Conservation (phyloP, 441 rosid species). For the Jatropha podagrica region DNA sequence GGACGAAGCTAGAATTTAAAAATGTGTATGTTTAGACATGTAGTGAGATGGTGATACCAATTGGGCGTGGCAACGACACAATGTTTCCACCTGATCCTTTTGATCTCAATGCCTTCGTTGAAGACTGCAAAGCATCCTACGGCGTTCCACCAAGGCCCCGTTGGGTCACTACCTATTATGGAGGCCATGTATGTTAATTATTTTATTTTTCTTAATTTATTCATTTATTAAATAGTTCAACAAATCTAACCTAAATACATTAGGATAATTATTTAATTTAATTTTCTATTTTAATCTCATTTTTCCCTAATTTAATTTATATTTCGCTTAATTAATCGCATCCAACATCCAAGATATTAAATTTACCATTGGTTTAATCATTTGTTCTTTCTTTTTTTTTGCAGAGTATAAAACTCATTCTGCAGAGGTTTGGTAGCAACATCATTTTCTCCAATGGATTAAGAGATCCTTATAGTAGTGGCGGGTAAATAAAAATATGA, state of each 20-base stretch:
- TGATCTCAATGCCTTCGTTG: slow-evolving; percentile 32
- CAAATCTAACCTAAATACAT: neutral
- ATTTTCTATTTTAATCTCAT: no score
- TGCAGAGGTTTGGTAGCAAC: slow-evolving; percentile 72
- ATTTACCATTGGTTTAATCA: neutral
- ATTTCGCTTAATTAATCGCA: no score
- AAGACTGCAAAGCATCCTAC: slow-evolving; percentile 35
- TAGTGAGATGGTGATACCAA: slow-evolving; percentile 69
- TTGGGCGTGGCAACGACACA: slow-evolving; percentile 50
- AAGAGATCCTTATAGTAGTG: slow-evolving; percentile 75
- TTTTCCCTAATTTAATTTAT: no score
- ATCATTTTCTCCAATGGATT: slow-evolving; percentile 83
- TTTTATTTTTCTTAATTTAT: neutral
- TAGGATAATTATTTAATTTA: no score
- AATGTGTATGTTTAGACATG: slow-evolving; percentile 42
- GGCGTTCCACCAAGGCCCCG: slow-evolving; percentile 70
- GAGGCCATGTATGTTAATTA: slow-evolving; percentile 50
- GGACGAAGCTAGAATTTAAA: neutral
- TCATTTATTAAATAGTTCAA: neutral
- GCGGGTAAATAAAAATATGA: slow-evolving; percentile 49
- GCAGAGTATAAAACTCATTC: slow-evolving; percentile 62
- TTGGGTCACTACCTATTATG: slow-evolving; percentile 74
- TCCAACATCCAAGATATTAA: no score
- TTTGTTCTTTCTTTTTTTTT: neutral
- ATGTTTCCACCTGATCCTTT: slow-evolving; percentile 63